Evolutionary conservation across 768 basidiomycete species (phyloP), one percentile per base, ranked within the genome.

Genomic region (Suillus occidentalis): DNA sequence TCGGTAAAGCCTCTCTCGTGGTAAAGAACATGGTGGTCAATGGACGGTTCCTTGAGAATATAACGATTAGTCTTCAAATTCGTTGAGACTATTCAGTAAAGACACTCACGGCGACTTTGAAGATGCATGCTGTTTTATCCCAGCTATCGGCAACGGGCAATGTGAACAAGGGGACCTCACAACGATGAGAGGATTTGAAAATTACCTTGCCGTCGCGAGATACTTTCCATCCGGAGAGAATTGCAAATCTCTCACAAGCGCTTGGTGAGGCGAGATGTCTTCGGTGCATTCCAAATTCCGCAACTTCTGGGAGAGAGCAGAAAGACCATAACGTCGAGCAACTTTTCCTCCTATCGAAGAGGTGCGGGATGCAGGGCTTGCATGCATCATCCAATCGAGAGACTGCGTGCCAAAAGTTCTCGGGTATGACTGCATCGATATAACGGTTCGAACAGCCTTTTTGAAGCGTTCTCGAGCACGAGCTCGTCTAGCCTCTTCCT

Each of bases 201-300:
- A 40, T 58, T 62, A 80, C 78, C 84, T 84, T 42, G 85, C 84
- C 1, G 85, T 85, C 1, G 85, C 84, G 67, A 85, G 67, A 67
- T 80, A 84, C 68, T 79, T 78, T 52, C 84, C 84, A 67, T 84
- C 80, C 4, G 85, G 85, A 16, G 85, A 86, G 71, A 85, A 85
- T 65, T 85, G 83, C 56, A 85, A 69, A 66, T 85, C 83, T 62
- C 84, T 73, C n/a, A 85, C 84, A n/a, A 86, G 78, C 7, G 85
- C 85, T 60, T 77, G 75, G 64, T 85, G 84, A 36, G 81, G 79
- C 37, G 72, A 78, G 56, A 83, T 67, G 60, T 80, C 81, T 65
- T 84, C 80, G 6, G 79, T 80, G 52, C 75, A 71, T 49, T 72
- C 72, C 64, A 85, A 67, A 56, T 65, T 70, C 70, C 77, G 80